Conservation (phyloP, 73 alveolate species). For the Paramecium primaurelia region DNA sequence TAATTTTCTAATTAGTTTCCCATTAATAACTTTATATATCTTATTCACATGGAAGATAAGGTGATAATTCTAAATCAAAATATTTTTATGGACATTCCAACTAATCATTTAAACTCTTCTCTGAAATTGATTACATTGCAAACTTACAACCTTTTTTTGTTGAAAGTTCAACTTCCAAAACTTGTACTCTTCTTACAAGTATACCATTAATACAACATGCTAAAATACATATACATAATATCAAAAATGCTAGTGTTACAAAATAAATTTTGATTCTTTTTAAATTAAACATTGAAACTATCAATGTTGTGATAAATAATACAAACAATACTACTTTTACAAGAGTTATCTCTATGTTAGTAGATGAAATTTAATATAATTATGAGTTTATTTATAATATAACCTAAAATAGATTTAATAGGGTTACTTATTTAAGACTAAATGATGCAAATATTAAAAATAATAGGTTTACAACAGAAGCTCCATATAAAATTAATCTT, state of each 20-base stretch:
- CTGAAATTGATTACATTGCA: slow-evolving; percentile 1
- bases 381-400: neutral
- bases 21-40: neutral
- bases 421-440: neutral
- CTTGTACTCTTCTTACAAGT: neutral
- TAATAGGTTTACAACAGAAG: neutral
- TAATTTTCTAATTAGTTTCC: neutral
- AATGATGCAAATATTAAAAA: neutral
- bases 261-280: neutral
- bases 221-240: neutral
- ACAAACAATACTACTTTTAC: neutral
- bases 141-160: neutral
- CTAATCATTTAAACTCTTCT: neutral
- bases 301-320: neutral
- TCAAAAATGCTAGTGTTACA: neutral
- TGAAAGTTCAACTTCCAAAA: neutral
- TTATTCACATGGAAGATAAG: neutral
- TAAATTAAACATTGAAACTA: neutral
- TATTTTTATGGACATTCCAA: neutral
- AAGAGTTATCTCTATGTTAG: neutral
- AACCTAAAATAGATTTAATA: neutral
- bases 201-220: neutral
- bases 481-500: neutral
- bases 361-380: neutral
- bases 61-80: neutral